Evolutionary conservation across 176 grass and related monocot genomes (phyloP).

Genomic region (Chrysopogon serrulatus): DNA sequence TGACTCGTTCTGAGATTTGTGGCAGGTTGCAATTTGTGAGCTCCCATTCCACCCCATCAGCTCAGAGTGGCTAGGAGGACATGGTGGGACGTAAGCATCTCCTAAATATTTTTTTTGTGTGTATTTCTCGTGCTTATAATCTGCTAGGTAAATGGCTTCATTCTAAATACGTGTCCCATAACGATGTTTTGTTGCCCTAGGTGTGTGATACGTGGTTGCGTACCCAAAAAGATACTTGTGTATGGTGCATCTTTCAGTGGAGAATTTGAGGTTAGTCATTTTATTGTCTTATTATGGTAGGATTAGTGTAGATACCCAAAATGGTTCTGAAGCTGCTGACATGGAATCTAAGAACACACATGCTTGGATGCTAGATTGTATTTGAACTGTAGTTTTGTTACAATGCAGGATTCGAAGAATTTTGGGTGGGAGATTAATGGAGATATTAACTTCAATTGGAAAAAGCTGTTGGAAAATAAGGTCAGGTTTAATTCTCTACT

Average conservation of each 20-base stretch:
- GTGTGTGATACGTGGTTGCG: conserved; percentile 95
- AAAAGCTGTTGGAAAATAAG: conserved; percentile 86
- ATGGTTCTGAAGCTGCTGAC: background rate
- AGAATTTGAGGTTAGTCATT: conserved; percentile 70
- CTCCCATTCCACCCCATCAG: conserved; percentile 98
- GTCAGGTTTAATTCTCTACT: conserved; percentile 19
- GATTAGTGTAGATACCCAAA: background rate
- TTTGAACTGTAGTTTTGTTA: background rate
- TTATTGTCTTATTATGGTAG: background rate
- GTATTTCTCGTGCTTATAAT: background rate
- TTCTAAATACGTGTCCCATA: background rate
- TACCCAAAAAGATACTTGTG: conserved; percentile 96
- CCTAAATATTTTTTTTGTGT: background rate
- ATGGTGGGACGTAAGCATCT: conserved; percentile 83
- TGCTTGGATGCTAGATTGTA: background rate
- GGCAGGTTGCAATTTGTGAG: conserved; percentile 90
- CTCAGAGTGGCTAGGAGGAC: conserved; percentile 70
- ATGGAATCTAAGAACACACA: background rate
- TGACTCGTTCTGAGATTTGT: background rate
- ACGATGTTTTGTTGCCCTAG: conserved; percentile 23
- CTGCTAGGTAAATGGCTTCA: background rate
- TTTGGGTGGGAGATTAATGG: conserved; percentile 90
- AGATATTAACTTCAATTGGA: conserved; percentile 89
- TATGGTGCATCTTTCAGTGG: conserved; percentile 78
- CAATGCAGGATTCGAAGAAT: conserved; percentile 64